These are phyloP conservation scores for Podospora bellae-mahoneyi DNA, from an alignment of 495 filamentous ascomycete species.

Conservation along the genomic window DNA sequence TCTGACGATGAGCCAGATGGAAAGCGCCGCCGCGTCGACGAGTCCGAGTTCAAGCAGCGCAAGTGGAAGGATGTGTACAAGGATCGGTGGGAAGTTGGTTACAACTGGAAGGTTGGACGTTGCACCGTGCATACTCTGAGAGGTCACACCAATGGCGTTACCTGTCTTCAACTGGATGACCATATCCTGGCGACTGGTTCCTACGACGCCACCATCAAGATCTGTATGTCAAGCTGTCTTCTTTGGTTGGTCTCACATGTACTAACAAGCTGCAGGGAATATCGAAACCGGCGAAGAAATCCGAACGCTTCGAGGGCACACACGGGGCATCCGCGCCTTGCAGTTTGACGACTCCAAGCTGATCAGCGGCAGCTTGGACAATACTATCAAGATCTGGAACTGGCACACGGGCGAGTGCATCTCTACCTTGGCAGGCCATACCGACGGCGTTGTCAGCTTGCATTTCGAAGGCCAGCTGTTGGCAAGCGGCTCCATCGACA, in stretches of 20 bases:
- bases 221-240: conserved; percentile 51
- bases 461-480: conserved; percentile 81
- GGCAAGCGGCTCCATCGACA: conserved; percentile 83
- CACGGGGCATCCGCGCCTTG: conserved; percentile 75
- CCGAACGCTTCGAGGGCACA: conserved; percentile 78
- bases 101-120: conserved; percentile 93
- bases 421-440: conserved; percentile 73
- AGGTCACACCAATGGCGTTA: conserved; percentile 91
- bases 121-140: conserved; percentile 76
- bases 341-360: conserved; percentile 86
- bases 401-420: conserved; percentile 90
- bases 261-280: conserved; percentile 49
- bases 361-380: conserved; percentile 36
- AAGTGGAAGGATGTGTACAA: conserved; percentile 78
- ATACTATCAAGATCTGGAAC: conserved; percentile 87
- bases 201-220: conserved; percentile 90
- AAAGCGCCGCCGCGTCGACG: conserved; percentile 51
- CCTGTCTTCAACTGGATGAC: conserved; percentile 94
- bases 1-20: conserved; percentile 31
- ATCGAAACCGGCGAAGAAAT: conserved; percentile 82
- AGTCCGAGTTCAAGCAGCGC: conserved; percentile 44
- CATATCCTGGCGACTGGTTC: conserved; percentile 90
- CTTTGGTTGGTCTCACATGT: too few relatives aligned
- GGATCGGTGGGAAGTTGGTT: conserved; percentile 59
- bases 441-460: conserved; percentile 72